These are phyloP conservation scores for Amanita molliuscula DNA, from an alignment of 768 basidiomycete species.

Conservation along the genomic window DNA sequence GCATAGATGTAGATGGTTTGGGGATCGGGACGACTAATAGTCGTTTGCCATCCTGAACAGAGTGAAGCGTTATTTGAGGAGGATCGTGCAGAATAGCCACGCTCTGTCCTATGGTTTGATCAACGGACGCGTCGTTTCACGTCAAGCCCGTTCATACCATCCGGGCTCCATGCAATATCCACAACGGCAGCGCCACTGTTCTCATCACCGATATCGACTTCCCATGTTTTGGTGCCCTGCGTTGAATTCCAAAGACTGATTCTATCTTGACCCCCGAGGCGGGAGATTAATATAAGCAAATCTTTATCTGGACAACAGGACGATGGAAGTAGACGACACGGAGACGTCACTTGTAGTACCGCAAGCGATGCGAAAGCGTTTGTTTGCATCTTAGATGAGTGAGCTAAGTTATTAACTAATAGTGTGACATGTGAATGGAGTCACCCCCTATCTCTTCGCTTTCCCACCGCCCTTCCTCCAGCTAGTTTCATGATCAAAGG, in stretches of 20 bases:
- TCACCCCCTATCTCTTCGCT: constrained; percentile 1
- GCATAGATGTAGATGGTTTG: constrained; percentile 9
- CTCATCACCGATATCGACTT: constrained; percentile 53
- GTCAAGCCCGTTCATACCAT: constrained; percentile 35
- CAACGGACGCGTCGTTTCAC: constrained; percentile 1
- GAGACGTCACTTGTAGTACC: constrained; percentile 42
- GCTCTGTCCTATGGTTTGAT: constrained; percentile 39
- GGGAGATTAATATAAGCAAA: constrained; percentile 56
- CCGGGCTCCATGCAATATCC: constrained; percentile 73
- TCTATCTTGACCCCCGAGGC: constrained; percentile 56
- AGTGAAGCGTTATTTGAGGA: constrained; percentile 58
- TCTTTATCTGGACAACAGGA: constrained; percentile 86
- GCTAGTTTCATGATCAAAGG: constrained; percentile 39
- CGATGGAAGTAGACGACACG: constrained; percentile 46
- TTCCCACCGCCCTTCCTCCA: constrained; percentile 1
- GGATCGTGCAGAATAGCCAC: constrained; percentile 68
- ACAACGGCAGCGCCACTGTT: constrained; percentile 38
- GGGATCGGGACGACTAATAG: constrained; percentile 35
- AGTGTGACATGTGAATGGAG: neutral
- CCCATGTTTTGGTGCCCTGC: constrained; percentile 76
- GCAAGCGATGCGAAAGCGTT: constrained; percentile 50
- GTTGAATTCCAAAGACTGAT: constrained; percentile 70
- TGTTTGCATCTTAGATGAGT: constrained; percentile 21
- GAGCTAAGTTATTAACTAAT: neutral
- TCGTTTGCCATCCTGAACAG: constrained; percentile 65